A percentile compares a stretch with the other conserved stretches of the same genome.
Conservation (phyloP, 352 stramenopile species). For the Pythium rishiriense region DNA sequence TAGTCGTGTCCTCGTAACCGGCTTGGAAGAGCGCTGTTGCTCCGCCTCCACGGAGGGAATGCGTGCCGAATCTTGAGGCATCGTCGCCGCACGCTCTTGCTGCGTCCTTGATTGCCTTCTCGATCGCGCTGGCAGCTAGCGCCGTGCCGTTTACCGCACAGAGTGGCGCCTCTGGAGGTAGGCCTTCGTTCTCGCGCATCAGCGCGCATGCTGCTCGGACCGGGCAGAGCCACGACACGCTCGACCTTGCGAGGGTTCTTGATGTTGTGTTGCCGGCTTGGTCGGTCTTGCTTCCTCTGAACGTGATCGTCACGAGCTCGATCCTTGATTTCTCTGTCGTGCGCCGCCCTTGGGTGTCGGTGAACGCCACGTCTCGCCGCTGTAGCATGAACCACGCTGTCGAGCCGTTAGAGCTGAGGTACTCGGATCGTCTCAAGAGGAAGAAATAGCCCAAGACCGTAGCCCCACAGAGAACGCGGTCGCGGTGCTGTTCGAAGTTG, state of each 20-base stretch:
- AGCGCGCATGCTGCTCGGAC: not conserved
- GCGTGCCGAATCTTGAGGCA: too few species aligned
- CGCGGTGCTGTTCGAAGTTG: slow-evolving; percentile 27
- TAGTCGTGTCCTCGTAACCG: too few species aligned
- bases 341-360: not conserved
- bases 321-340: not conserved
- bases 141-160: too few species aligned
- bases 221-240: not conserved
- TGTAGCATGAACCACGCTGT: slow-evolving; percentile 4
- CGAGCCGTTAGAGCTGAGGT: slow-evolving; percentile 21
- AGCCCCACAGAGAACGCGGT: slow-evolving; percentile 36
- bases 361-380: not conserved
- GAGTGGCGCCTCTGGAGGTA: too few species aligned
- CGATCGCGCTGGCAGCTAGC: too few species aligned
- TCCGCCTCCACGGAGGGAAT: too few species aligned
- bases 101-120: too few species aligned
- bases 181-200: not conserved
- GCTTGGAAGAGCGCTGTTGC: too few species aligned
- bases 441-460: slow-evolving; percentile 20
- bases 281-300: slow-evolving; percentile 31
- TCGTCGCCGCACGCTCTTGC: too few species aligned
- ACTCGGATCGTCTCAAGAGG: slow-evolving; percentile 7
- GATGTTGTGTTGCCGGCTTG: slow-evolving; percentile 4
- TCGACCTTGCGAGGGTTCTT: not conserved
- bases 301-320: not conserved